Evolutionary conservation across 371 early-diverging fungal genomes (phyloP).

Genomic region (Saksenaea vasiformis): DNA sequence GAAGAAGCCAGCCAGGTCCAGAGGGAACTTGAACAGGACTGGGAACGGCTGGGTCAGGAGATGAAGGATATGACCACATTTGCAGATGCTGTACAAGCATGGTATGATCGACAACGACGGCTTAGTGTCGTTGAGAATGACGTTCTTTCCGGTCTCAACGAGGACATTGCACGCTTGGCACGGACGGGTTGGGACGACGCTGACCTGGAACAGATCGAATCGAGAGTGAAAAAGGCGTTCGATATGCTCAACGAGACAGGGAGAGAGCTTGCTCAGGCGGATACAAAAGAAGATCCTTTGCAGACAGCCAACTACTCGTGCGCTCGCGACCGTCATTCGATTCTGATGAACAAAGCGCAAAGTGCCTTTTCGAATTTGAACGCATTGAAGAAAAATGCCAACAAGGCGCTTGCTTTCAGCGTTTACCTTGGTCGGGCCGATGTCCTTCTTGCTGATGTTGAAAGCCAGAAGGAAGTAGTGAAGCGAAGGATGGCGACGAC

Average conservation of each 20-base stretch:
- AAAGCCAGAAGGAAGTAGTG: constrained; percentile 28
- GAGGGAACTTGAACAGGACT: constrained; percentile 27
- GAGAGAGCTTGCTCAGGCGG: constrained; percentile 19
- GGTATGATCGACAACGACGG: constrained; percentile 43
- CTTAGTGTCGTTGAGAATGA: constrained; percentile 28
- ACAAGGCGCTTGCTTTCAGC: constrained; percentile 31
- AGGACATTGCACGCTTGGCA: constrained; percentile 29
- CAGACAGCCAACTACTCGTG: constrained; percentile 50
- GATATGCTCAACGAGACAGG: constrained; percentile 23
- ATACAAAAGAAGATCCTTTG: constrained; percentile 35
- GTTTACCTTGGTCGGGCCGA: constrained; percentile 31
- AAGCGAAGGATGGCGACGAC: constrained; percentile 27
- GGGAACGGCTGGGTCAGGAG: constrained; percentile 26
- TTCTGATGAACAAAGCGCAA: constrained; percentile 21
- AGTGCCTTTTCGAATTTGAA: constrained; percentile 20
- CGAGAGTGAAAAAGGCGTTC: constrained; percentile 24
- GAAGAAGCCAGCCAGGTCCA: constrained; percentile 20
- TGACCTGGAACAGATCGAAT: constrained; percentile 22
- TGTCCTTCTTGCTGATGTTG: constrained; percentile 22
- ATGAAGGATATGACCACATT: constrained; percentile 28
- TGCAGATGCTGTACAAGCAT: constrained; percentile 29
- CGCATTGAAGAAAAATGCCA: constrained; percentile 29
- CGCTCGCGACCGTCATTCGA: constrained; percentile 35
- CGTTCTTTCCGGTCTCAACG: constrained; percentile 25
- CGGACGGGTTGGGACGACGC: constrained; percentile 19